phyloP scores from a whole-genome alignment of 139 green algal species.

The Coelastrella sp. region DNA sequence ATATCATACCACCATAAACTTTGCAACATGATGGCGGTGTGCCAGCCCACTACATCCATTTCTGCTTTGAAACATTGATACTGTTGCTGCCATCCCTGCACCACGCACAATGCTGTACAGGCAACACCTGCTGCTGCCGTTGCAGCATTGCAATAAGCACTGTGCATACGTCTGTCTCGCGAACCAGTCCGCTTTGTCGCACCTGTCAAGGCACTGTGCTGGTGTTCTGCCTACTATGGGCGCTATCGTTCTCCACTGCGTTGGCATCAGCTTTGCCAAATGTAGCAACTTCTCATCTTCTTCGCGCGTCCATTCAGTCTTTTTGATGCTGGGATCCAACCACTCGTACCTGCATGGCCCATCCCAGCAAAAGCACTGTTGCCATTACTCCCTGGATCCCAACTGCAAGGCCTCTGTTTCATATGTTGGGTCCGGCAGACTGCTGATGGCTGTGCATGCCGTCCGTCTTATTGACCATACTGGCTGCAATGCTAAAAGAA shows the following conservation, averaged over 20 bases:
- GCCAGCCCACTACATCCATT: no score
- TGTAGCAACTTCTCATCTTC: slow-evolving; percentile 99
- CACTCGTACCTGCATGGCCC: slow-evolving; percentile 91
- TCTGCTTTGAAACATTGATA: not conserved
- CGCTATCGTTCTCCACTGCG: slow-evolving; percentile 99
- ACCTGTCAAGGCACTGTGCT: slow-evolving; percentile 96
- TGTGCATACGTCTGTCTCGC: not conserved
- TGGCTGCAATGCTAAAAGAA: no score
- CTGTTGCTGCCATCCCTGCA: not conserved
- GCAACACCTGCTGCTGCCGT: not conserved
- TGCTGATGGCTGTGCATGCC: no score
- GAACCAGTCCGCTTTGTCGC: slow-evolving; percentile 45
- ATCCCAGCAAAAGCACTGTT: no score
- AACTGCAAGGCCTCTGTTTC: no score
- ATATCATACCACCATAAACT: no score
- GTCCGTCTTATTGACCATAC: no score
- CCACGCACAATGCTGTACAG: not conserved
- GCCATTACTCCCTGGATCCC: no score
- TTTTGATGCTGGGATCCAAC: slow-evolving; percentile 99
- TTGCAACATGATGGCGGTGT: no score
- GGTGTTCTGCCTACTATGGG: slow-evolving; percentile 97
- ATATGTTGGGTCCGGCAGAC: no score
- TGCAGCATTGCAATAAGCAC: not conserved
- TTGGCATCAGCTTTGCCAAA: slow-evolving; percentile 99
- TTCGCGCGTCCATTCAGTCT: slow-evolving; percentile 99